Base-by-base conservation (phyloP, 345 rosid genomes). In the Clausena lansium region DNA sequence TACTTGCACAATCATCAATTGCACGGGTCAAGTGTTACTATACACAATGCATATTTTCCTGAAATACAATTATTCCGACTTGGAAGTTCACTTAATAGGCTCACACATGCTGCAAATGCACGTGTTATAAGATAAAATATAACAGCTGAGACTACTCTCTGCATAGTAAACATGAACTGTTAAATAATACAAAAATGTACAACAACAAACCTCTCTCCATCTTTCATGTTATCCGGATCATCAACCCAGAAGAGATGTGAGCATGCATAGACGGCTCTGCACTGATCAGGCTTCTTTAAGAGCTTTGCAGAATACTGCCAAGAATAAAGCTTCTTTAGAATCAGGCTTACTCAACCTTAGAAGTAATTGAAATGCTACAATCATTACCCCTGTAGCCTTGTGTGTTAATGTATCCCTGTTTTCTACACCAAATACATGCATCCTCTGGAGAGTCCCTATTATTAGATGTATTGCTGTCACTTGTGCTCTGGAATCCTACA, bases 191-290 rank as follows among this genome's bases (percentile, higher is more conserved):
- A 52, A 20, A 58, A 73, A 45, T 36, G 57, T 28, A 73, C 8
- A 55, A 35, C 3, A 70, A 78, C 87, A 20, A 79, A 96, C 99
- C 98, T 91, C 84, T 96, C 98, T 81, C 98, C 99, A 86, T 94
- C 98, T 86, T 91, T 94, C 81, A 89, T 77, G 64, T 83, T 85
- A 82, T 91, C 99, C 68, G 91, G 98, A 82, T 94, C 95, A 63
- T 96, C 92, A 67, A 91, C 90, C 99, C 99, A 96, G 84, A 96
- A 96, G 62, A 96, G 92, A 87, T 94, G 99, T 36, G 98, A 90
- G 77, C 98, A 96, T 15, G 91, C 94, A 76, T 91, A 96, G 75
- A 94, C 97, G 78, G 99, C 99, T 90, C 97, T 91, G 77, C 99
- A 94, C 77, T 94, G 99, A 84, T 96, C 99, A 76, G 97, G 93